A percentile compares a stretch with the other conserved stretches of the same genome.
phyloP scores from a whole-genome alignment of 2,329 filamentous ascomycete genomes.

The Fusarium pseudocircinatum region DNA sequence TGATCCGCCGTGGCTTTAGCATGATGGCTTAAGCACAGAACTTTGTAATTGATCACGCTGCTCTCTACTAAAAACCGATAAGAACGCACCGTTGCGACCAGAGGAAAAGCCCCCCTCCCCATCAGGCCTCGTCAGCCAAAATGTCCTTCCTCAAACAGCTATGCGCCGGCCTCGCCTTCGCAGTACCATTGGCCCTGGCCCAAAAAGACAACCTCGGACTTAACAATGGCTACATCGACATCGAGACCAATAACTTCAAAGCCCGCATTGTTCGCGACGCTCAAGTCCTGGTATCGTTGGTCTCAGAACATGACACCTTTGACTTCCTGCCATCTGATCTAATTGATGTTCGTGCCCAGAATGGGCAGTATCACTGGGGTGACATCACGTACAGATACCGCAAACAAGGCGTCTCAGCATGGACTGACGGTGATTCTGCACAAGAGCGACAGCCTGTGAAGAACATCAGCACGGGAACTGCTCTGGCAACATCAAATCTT shows the following conservation, averaged over 20 bases:
- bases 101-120: too few relatives aligned
- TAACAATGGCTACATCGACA: constrained; percentile 51
- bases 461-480: constrained; percentile 1
- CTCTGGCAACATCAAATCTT: constrained; percentile 54
- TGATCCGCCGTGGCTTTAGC: background rate
- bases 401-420: constrained; percentile 47
- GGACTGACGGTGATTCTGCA: constrained; percentile 60
- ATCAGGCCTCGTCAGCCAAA: background rate
- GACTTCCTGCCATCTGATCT: constrained; percentile 66
- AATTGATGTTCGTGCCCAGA: constrained; percentile 56
- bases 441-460: constrained; percentile 47
- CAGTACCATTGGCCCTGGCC: background rate
- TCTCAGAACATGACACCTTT: constrained; percentile 53
- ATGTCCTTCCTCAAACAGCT: constrained; percentile 9
- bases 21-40: background rate
- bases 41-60: too few relatives aligned
- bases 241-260: constrained; percentile 55
- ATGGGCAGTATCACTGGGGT: constrained; percentile 67
- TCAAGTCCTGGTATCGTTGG: constrained; percentile 60
- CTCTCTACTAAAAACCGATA: background rate
- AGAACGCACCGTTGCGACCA: background rate
- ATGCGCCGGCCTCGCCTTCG: background rate
- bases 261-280: constrained; percentile 55
- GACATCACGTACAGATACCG: constrained; percentile 67
- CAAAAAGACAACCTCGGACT: constrained; percentile 49